These are phyloP conservation scores for Thraustochytrium aureum DNA, from an alignment of 352 stramenopile genomes.

Conservation along the genomic window DNA sequence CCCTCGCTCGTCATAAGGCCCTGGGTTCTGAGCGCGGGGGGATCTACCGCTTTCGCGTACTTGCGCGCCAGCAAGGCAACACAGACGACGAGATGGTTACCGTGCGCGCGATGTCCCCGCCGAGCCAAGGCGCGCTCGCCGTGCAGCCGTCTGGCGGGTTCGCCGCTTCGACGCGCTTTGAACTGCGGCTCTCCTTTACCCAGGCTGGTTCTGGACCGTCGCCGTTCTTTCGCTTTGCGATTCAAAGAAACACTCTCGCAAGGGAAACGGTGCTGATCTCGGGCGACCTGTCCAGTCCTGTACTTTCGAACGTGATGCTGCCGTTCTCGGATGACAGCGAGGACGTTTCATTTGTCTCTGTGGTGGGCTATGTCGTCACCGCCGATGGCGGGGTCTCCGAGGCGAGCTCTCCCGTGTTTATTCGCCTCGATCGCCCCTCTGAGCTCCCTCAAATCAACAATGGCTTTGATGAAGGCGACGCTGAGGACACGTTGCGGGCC, in stretches of 20 bases:
- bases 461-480: neutral
- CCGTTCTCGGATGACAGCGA: conserved; percentile 32
- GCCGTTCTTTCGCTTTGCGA: conserved; percentile 18
- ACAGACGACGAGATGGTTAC: no score
- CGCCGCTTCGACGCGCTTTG: conserved; percentile 30
- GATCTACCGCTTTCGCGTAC: conserved; percentile 2
- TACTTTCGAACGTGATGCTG: conserved; percentile 8
- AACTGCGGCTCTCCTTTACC: neutral
- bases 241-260: conserved; percentile 42
- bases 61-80: neutral
- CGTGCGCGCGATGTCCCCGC: conserved; percentile 10
- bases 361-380: conserved; percentile 23
- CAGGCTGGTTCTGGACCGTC: no score
- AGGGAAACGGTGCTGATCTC: conserved; percentile 20
- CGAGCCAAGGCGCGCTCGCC: neutral
- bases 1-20: conserved; percentile 37
- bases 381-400: neutral
- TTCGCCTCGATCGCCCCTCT: conserved; percentile 13
- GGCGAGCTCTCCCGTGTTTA: neutral
- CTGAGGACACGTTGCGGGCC: neutral
- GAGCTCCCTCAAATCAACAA: neutral
- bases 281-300: neutral
- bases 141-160: neutral
- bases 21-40: neutral
- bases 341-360: conserved; percentile 1